Evolutionary conservation across 2,329 filamentous ascomycete species (phyloP).

Genomic region (Alternaria arborescens): DNA sequence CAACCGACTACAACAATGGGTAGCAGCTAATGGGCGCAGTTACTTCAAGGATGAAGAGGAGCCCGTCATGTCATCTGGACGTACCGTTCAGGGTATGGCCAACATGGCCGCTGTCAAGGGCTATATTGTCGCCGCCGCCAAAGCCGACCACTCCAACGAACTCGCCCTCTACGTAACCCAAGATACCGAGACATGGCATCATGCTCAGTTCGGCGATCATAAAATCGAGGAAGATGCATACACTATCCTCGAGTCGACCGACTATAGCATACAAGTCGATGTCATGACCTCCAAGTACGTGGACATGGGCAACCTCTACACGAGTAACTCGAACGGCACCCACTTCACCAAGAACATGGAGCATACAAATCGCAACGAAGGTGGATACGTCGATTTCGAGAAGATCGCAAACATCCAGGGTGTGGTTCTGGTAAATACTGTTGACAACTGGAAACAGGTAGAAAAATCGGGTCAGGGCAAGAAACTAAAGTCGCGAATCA

Average conservation of each 20-base stretch:
- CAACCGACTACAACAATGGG: not conserved
- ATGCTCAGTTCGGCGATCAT: constrained; percentile 87
- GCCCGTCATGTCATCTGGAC: constrained; percentile 76
- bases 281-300: constrained; percentile 75
- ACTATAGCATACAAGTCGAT: constrained; percentile 97
- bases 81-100: constrained; percentile 79
- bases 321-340: constrained; percentile 96
- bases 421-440: constrained; percentile 87
- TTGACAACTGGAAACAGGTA: constrained; percentile 85
- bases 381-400: constrained; percentile 90
- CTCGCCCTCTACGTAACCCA: constrained; percentile 90
- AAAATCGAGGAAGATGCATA: constrained; percentile 86
- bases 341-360: constrained; percentile 93
- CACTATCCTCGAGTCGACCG: constrained; percentile 93
- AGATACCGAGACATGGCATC: constrained; percentile 86
- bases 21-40: constrained; percentile 34
- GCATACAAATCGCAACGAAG: constrained; percentile 83
- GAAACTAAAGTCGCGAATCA: constrained; percentile 81
- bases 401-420: constrained; percentile 92
- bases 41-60: constrained; percentile 78
- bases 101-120: constrained; percentile 86
- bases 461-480: constrained; percentile 64
- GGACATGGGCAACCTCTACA: constrained; percentile 88
- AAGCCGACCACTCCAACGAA: constrained; percentile 82
- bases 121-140: constrained; percentile 83